Percentiles rank a stretch among this genome's conserved stretches.
These are phyloP conservation scores for Crucibulum laeve DNA, from an alignment of 768 basidiomycete genomes.

Conservation along the genomic window DNA sequence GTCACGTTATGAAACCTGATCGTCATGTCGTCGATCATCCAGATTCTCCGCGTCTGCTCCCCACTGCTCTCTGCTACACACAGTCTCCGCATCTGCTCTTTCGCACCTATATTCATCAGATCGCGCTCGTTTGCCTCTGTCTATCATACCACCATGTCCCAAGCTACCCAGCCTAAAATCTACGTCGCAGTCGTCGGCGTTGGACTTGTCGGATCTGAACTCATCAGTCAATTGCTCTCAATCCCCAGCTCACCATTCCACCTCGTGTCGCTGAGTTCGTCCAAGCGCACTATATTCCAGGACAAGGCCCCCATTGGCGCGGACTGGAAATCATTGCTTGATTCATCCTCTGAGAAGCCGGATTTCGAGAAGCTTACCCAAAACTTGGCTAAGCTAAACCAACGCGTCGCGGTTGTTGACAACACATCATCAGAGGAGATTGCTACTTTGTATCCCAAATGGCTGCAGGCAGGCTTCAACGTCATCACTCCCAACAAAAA, in stretches of 20 bases:
- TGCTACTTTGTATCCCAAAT: slow-evolving; percentile 76
- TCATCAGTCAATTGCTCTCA: slow-evolving; percentile 76
- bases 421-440: slow-evolving; percentile 86
- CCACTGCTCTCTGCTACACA: neutral
- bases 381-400: slow-evolving; percentile 43
- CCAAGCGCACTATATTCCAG: slow-evolving; percentile 54
- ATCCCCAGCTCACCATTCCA: slow-evolving; percentile 58
- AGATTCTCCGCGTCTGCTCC: neutral
- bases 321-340: slow-evolving; percentile 34
- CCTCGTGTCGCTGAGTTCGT: slow-evolving; percentile 67
- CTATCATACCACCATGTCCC: slow-evolving; percentile 16
- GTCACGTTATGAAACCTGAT: neutral
- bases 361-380: slow-evolving; percentile 44
- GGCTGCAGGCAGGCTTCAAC: slow-evolving; percentile 74
- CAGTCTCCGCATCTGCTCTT: neutral
- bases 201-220: slow-evolving; percentile 88
- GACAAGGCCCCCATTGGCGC: slow-evolving; percentile 32
- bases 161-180: slow-evolving; percentile 20
- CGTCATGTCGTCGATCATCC: neutral
- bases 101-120: neutral
- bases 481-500: slow-evolving; percentile 99
- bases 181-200: slow-evolving; percentile 84
- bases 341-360: slow-evolving; percentile 36
- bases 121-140: too few species aligned
- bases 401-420: slow-evolving; percentile 75